phyloP scores from a whole-genome alignment of 1,284 basidiomycete genomes.

The Somion occarium region DNA sequence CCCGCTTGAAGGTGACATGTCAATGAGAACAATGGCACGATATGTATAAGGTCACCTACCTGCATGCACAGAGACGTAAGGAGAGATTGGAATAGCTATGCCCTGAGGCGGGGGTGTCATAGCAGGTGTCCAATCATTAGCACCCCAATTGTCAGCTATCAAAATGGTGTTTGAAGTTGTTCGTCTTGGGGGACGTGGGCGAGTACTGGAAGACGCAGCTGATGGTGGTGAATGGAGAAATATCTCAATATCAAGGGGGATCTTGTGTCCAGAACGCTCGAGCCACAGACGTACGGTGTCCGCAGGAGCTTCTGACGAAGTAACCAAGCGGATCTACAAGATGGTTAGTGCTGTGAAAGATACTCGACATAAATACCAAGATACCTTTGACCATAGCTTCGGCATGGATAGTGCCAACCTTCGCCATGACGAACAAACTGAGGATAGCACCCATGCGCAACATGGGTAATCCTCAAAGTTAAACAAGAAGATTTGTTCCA shows the following conservation, averaged over 20 bases:
- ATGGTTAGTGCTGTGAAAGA: constrained; percentile 10
- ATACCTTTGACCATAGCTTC: constrained; percentile 67
- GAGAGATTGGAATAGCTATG: background rate
- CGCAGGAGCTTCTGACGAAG: constrained; percentile 62
- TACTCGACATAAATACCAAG: constrained; percentile 3
- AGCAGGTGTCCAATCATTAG: background rate
- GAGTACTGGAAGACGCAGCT: constrained; percentile 8
- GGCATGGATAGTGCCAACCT: constrained; percentile 59
- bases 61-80: background rate
- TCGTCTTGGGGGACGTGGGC: constrained; percentile 8
- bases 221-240: constrained; percentile 41
- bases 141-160: background rate
- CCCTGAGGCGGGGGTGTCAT: background rate
- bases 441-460: constrained; percentile 64
- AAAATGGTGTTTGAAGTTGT: background rate
- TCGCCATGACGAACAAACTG: constrained; percentile 62
- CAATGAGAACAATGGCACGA: constrained; percentile 12
- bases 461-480: constrained; percentile 63
- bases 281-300: constrained; percentile 76
- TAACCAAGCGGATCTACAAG: constrained; percentile 63
- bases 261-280: constrained; percentile 62
- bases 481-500: constrained; percentile 60
- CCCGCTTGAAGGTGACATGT: background rate
- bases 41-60: constrained; percentile 7
- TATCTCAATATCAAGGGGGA: constrained; percentile 74